Conservation (phyloP, 345 rosid species). For the Eucalyptus curtisii region DNA sequence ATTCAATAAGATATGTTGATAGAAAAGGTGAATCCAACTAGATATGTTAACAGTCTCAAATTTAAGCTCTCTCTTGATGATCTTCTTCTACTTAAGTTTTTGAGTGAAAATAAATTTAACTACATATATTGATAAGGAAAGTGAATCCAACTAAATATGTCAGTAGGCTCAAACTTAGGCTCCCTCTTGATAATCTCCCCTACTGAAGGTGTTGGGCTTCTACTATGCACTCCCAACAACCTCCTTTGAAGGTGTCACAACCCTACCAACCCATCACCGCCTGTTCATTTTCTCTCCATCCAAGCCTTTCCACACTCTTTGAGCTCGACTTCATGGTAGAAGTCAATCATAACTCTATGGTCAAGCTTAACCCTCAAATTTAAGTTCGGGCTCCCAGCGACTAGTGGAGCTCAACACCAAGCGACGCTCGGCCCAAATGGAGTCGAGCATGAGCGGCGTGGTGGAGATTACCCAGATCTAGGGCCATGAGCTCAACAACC, state of each 20-base stretch:
- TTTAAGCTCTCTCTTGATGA: accelerated
- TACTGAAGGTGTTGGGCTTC: too few species aligned
- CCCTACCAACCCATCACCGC: neutral
- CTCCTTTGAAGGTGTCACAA: neutral
- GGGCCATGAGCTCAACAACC: neutral
- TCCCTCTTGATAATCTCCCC: accelerated
- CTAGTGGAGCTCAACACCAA: neutral
- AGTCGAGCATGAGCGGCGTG: neutral
- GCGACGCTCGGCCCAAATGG: neutral
- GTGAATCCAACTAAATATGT: too few species aligned
- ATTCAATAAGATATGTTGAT: too few species aligned
- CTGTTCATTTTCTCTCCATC: neutral
- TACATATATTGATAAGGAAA: accelerated
- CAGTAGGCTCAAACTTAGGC: accelerated
- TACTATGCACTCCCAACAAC: neutral
- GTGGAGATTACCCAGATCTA: accelerated
- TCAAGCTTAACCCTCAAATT: neutral
- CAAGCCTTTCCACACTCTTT: neutral
- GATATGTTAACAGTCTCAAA: accelerated
- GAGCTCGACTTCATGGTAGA: neutral
- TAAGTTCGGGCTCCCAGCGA: neutral
- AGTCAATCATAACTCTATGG: neutral
- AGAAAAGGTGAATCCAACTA: too few species aligned
- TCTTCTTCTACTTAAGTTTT: too few species aligned
- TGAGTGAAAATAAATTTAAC: accelerated